Evolutionary conservation across 2,329 filamentous ascomycete species (phyloP).

Genomic region (Aspergillus sp.): DNA sequence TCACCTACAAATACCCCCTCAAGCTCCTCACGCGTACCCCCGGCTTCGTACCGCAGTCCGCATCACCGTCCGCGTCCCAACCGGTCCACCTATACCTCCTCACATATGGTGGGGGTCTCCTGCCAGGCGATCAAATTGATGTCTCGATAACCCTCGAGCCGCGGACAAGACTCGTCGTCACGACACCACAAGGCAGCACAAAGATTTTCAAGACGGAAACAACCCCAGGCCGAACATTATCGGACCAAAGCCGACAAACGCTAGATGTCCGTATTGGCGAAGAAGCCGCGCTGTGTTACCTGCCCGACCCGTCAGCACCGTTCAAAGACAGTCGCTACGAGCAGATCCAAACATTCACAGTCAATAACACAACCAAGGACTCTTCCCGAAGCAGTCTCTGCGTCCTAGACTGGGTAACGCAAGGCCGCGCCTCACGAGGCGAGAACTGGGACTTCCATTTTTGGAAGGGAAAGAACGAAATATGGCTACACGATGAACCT

Average conservation of each 20-base stretch:
- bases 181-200: conserved; percentile 74
- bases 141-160: conserved; percentile 67
- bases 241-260: conserved; percentile 48
- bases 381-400: conserved; percentile 61
- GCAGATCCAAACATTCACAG: conserved; percentile 76
- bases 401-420: conserved; percentile 90
- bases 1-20: conserved; percentile 90
- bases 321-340: conserved; percentile 81
- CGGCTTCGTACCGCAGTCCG: conserved; percentile 55
- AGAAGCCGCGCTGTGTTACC: conserved; percentile 57
- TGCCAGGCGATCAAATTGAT: conserved; percentile 80
- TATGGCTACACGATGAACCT: conserved; percentile 44
- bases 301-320: conserved; percentile 92
- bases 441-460: conserved; percentile 82
- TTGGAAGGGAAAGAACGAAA: conserved; percentile 84
- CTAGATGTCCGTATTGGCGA: conserved; percentile 50
- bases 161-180: conserved; percentile 63
- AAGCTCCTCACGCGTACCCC: conserved; percentile 85
- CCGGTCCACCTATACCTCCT: conserved; percentile 83
- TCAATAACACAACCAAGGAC: conserved; percentile 45
- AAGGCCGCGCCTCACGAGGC: conserved; percentile 78
- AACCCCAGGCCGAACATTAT: conserved; percentile 35
- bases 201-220: conserved; percentile 85
- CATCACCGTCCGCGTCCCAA: conserved; percentile 33
- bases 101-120: conserved; percentile 90